Evolutionary conservation across 805 yeast species (phyloP), one percentile per base, ranked within the genome.

Genomic region (Candida golubevii): DNA sequence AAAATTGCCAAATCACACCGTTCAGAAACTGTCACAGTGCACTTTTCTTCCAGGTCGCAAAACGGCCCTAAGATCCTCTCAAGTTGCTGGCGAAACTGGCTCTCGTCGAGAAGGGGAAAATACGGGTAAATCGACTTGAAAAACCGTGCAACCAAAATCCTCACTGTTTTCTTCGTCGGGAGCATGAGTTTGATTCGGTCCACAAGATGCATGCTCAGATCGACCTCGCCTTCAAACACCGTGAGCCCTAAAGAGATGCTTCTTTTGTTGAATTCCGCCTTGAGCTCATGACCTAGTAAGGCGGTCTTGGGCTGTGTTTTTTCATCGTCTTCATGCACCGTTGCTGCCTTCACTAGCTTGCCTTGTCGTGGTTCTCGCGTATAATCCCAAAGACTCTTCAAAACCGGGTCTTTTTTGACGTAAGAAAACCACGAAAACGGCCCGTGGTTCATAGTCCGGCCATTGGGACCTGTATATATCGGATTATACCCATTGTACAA

Each of bases 361-460:
- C 26, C 12, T 3, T 13, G 14, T 26, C 33, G 27, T 7, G 33
- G 35, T 15, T 29, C 9, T 9, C 29, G 41, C n/a, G 49, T 33
- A 30, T 35, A 47, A 7, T 33, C 41, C 52, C 52, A 49, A 7
- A 54, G 23, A 1, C 33, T 26, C 8, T 14, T 29, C 34, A 59
- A 39, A 1, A 51, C 61, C 4, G 62, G 64, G 58, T 80, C 85
- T 49, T 69, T 77, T 43, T 69, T 67, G 42, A 79, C 58, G 26
- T 75, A 45, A 0, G 83, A 60, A 4, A 73, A 50, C 73, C 80
- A 74, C 1, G 81, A 59, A 31, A 78, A 65, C 0, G 83, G 79
- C 1, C 83, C 85, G 57, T 69, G 73, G 51, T 72, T 71, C 46
- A 68, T 66, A 29, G 72, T 59, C 35, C 78, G 59, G 11, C 55